Conservation (phyloP, 768 basidiomycete species). For the Tylopilus cervinicoccineus region DNA sequence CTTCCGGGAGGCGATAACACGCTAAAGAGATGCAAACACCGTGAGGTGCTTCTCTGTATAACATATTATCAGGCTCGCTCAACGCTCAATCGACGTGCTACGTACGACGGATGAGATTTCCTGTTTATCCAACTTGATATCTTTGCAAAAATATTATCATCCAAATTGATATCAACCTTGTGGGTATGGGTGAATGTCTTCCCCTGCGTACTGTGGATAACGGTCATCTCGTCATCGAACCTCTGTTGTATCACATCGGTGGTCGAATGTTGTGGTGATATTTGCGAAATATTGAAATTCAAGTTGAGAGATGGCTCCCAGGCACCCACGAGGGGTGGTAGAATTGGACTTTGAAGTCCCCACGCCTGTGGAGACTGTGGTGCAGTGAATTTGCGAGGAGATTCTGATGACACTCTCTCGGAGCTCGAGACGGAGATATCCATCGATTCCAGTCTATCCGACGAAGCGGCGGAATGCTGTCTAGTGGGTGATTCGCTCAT, state of each 20-base stretch:
- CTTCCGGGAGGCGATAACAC: constrained; percentile 36
- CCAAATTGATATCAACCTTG: constrained; percentile 27
- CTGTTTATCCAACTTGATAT: constrained; percentile 39
- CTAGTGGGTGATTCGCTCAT: background rate
- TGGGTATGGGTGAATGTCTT: constrained; percentile 19
- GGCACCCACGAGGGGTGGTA: constrained; percentile 10
- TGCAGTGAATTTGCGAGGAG: background rate
- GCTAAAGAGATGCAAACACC: constrained; percentile 44
- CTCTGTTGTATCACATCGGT: background rate
- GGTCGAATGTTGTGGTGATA: background rate
- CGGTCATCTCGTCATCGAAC: constrained; percentile 17
- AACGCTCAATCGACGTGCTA: constrained; percentile 6
- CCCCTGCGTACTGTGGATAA: constrained; percentile 18
- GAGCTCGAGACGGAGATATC: background rate
- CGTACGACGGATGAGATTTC: constrained; percentile 27
- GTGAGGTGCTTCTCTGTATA: constrained; percentile 29
- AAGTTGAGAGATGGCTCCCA: constrained; percentile 17
- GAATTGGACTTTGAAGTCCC: constrained; percentile 1
- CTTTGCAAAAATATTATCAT: constrained; percentile 23
- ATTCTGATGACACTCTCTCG: background rate
- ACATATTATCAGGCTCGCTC: background rate
- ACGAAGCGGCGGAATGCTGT: background rate
- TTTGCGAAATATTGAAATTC: constrained; percentile 12
- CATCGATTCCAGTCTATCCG: constrained; percentile 1
- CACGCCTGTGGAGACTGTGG: background rate